phyloP scores from a whole-genome alignment of 805 yeast genomes.

The Candida sakaeoensis region DNA sequence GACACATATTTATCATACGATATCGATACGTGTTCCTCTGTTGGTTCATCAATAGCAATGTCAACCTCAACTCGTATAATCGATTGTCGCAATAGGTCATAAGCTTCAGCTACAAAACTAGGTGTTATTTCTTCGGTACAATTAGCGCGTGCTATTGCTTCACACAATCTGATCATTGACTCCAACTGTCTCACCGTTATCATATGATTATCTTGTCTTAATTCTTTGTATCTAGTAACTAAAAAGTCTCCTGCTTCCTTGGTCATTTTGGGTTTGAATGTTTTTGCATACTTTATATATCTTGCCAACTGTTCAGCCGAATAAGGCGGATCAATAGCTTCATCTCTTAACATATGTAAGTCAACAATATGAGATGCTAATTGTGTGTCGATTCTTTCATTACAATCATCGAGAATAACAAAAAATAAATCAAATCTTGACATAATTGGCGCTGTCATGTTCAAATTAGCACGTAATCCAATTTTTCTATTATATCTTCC shows the following conservation, averaged over 20 bases:
- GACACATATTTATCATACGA: conserved; percentile 83
- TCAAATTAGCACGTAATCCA: conserved; percentile 79
- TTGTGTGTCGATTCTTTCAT: conserved; percentile 83
- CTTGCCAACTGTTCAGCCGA: conserved; percentile 83
- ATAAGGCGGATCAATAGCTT: conserved; percentile 85
- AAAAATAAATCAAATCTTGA: conserved; percentile 95
- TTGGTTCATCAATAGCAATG: conserved; percentile 76
- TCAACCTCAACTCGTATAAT: conserved; percentile 93
- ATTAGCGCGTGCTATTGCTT: conserved; percentile 96
- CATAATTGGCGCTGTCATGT: conserved; percentile 98
- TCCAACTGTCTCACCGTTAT: conserved; percentile 97
- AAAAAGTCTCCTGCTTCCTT: conserved; percentile 73
- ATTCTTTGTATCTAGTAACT: conserved; percentile 76
- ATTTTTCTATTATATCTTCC: conserved; percentile 90
- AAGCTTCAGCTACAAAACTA: conserved; percentile 88
- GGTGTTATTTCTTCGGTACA: conserved; percentile 87
- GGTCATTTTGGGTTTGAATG: conserved; percentile 87
- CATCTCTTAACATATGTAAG: conserved; percentile 86
- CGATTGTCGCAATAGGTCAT: conserved; percentile 81
- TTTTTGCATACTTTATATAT: conserved; percentile 86
- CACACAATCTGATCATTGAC: conserved; percentile 87
- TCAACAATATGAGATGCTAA: conserved; percentile 91
- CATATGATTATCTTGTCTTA: conserved; percentile 86
- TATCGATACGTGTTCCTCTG: conserved; percentile 42
- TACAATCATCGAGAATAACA: conserved; percentile 91